Evolutionary conservation across 495 filamentous ascomycete species (phyloP).

Genomic region (Friedmanniomyces simplex): DNA sequence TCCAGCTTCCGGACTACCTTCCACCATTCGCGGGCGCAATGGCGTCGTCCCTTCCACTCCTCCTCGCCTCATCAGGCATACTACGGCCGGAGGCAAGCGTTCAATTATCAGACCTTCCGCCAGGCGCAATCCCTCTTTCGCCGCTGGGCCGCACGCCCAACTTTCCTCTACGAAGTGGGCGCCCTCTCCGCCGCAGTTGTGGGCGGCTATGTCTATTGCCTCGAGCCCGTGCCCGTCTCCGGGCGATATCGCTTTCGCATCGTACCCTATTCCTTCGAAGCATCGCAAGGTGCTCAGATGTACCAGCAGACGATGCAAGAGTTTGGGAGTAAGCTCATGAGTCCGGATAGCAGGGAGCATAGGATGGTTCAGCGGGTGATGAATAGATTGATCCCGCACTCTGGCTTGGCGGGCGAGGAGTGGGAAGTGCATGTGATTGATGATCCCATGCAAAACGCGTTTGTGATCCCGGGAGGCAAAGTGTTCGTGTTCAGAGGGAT

Average conservation of each 20-base stretch:
- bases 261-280: constrained; percentile 47
- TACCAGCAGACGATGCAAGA: constrained; percentile 30
- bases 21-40: background rate
- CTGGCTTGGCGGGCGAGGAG: constrained; percentile 47
- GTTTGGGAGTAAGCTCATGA: constrained; percentile 40
- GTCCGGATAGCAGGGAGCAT: constrained; percentile 41
- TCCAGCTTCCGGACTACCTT: too few relatives aligned
- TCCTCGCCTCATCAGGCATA: background rate
- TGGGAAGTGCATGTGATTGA: constrained; percentile 88
- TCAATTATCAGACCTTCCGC: constrained; percentile 24
- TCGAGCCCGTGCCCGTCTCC: constrained; percentile 68
- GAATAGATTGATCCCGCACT: constrained; percentile 57
- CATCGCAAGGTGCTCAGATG: constrained; percentile 30
- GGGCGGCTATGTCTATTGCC: constrained; percentile 58
- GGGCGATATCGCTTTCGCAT: constrained; percentile 77
- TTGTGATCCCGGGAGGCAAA: constrained; percentile 85
- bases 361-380: constrained; percentile 57
- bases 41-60: background rate
- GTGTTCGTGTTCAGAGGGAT: constrained; percentile 87
- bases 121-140: constrained; percentile 15
- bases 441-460: constrained; percentile 62
- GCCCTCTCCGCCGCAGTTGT: constrained; percentile 29
- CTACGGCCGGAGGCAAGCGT: constrained; percentile 4
- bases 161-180: constrained; percentile 31
- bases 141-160: constrained; percentile 27